These are phyloP conservation scores for Colletotrichum destructivum DNA, from an alignment of 2,329 filamentous ascomycete species.

Conservation along the genomic window DNA sequence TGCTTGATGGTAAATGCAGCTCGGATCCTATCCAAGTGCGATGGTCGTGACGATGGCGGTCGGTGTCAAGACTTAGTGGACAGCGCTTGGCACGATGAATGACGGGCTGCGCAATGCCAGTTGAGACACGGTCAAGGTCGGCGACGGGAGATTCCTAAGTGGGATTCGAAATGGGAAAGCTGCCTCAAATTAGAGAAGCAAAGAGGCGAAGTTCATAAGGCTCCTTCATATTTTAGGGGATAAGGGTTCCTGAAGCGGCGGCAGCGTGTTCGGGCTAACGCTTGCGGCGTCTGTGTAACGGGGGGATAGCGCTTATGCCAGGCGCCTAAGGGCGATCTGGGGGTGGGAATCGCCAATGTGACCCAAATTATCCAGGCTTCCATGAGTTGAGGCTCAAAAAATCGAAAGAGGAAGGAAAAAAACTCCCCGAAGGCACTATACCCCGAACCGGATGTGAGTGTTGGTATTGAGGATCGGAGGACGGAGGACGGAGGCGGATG, in stretches of 20 bases:
- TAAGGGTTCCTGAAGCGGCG: background rate
- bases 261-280: background rate
- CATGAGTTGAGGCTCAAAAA: background rate
- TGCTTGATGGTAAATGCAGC: background rate
- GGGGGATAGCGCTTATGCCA: background rate
- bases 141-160: background rate
- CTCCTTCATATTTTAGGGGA: background rate
- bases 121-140: background rate
- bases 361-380: background rate
- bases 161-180: no score
- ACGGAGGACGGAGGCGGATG: background rate
- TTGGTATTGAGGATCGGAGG: background rate
- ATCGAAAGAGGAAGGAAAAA: background rate
- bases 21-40: background rate
- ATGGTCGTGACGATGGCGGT: background rate
- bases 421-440: background rate
- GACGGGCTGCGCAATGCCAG: background rate
- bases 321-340: background rate
- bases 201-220: constrained; percentile 17
- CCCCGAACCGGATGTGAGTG: background rate
- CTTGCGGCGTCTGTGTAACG: constrained; percentile 10
- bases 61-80: background rate
- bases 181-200: constrained; percentile 7
- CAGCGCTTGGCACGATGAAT: background rate
- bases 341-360: background rate